Evolutionary conservation across 768 basidiomycete genomes (phyloP), one percentile per base, ranked within the genome.

Genomic region (Boletellus emodensis): DNA sequence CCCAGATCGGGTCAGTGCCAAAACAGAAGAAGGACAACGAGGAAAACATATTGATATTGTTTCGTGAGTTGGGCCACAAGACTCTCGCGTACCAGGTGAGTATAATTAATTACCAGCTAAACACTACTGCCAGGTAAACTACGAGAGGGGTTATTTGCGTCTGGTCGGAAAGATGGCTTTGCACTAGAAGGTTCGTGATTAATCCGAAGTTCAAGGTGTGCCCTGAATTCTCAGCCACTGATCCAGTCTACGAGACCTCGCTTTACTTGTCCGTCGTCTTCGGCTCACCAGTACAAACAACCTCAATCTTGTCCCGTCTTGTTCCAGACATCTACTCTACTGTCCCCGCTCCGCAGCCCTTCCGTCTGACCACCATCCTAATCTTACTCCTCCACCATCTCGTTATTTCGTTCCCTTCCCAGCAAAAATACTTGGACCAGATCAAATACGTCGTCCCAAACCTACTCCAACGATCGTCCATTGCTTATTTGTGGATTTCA

Each of bases 221-320:
- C 30, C 15, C 13, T 24, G 8, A 24, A 36, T 42, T 28, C 40
- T 40, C 45, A 44, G 44, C 28, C 32, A 41, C 43, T 24, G 20
- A 46, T 18, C 17, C 59, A 90, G 88, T 79, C 1, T 89, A 87
- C 61, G 84, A 90, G 68, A 85, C 79, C 4, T 90, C 88, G 0
- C 71, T 89, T 18, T 79, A 75, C 63, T 73, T 88, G 28, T 76
- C 85, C 22, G 70, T 80, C 24, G 55, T 87, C 28, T 90, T 88
- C 69, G 72, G 76, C 42, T 79, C 79, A 1, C 74, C 80, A 0
- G 72, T 74, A 35, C 85, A 90, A 66, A 79, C 81, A 4, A 76
- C 76, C 7, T 77, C 85, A 15, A 76, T 86, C 51, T 72, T 85
- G 32, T 75, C 81, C 2, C 77, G 79, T 55, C 75, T 90, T 22